Percentiles rank a stretch among this genome's conserved stretches.
phyloP scores from a whole-genome alignment of 352 stramenopile species.

The Pythium apleroticum region DNA sequence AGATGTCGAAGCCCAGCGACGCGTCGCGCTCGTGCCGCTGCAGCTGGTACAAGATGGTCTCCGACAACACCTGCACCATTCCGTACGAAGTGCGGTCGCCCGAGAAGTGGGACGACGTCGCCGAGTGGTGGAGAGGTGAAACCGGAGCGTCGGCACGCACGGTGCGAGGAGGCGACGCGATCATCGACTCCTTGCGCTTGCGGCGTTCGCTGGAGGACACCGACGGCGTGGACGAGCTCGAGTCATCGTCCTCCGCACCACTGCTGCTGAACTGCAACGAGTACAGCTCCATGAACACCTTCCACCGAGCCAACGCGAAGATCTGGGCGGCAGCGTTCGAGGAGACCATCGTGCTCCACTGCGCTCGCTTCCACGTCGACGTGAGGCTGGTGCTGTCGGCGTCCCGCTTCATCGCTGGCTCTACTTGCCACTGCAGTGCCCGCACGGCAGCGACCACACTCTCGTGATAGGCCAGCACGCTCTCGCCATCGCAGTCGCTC shows the following conservation, averaged over 20 bases:
- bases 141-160: conserved; percentile 13
- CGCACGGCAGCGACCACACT: conserved; percentile 13
- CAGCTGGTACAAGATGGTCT: conserved; percentile 42
- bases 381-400: conserved; percentile 25
- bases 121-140: conserved; percentile 22
- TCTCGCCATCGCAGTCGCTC: conserved; percentile 17
- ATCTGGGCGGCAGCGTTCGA: conserved; percentile 44
- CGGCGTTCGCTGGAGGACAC: conserved; percentile 20
- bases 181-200: conserved; percentile 77
- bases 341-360: conserved; percentile 13
- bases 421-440: conserved; percentile 23
- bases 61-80: conserved; percentile 61
- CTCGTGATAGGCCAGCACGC: conserved; percentile 26
- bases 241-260: neutral
- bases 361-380: conserved; percentile 12
- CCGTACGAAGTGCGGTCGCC: conserved; percentile 68
- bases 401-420: conserved; percentile 2
- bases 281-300: conserved; percentile 73
- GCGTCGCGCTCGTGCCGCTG: conserved; percentile 36
- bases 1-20: conserved; percentile 42
- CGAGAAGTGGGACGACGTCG: conserved; percentile 49
- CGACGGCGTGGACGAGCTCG: neutral
- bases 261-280: conserved; percentile 39
- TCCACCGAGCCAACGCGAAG: conserved; percentile 55
- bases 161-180: conserved; percentile 47